Conservation (phyloP, 805 yeast species). For the Nakazawaea molendinolei region DNA sequence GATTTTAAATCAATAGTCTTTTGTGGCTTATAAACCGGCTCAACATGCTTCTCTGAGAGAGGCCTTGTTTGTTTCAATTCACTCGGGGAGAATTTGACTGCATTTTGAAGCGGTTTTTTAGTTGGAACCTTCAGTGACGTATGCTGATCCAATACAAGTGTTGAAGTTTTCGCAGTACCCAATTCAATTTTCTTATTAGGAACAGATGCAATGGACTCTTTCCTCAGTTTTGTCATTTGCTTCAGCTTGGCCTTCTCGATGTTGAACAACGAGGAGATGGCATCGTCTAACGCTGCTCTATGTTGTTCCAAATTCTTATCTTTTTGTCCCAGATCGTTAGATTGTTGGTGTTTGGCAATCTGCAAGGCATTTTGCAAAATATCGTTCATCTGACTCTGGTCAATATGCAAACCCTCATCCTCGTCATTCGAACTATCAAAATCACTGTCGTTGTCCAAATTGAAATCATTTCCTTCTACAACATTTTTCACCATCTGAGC, state of each 20-base stretch:
- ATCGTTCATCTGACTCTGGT: constrained; percentile 52
- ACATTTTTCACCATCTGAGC: constrained; percentile 52
- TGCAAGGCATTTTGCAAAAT: constrained; percentile 73
- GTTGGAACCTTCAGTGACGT: no score
- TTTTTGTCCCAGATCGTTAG: neutral
- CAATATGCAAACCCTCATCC: constrained; percentile 32
- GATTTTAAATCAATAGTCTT: no score
- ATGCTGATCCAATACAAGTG: no score
- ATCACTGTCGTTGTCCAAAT: constrained; percentile 6
- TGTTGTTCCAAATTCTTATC: constrained; percentile 5
- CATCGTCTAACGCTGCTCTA: constrained; percentile 10
- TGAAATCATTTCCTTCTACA: constrained; percentile 28
- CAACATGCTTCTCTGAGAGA: no score
- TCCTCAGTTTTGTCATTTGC: constrained; percentile 3
- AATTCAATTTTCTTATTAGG: no score
- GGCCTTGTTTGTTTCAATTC: no score
- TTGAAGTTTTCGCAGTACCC: no score
- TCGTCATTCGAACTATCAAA: constrained; percentile 1
- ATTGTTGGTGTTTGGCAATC: constrained; percentile 52
- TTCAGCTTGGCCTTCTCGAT: constrained; percentile 4
- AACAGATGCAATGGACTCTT: neutral
- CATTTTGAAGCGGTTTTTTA: neutral
- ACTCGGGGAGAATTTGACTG: no score
- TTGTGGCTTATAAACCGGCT: no score
- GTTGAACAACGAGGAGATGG: constrained; percentile 7